Conservation (phyloP, 75 land plant species). For the Ceratopteris richardii region DNA sequence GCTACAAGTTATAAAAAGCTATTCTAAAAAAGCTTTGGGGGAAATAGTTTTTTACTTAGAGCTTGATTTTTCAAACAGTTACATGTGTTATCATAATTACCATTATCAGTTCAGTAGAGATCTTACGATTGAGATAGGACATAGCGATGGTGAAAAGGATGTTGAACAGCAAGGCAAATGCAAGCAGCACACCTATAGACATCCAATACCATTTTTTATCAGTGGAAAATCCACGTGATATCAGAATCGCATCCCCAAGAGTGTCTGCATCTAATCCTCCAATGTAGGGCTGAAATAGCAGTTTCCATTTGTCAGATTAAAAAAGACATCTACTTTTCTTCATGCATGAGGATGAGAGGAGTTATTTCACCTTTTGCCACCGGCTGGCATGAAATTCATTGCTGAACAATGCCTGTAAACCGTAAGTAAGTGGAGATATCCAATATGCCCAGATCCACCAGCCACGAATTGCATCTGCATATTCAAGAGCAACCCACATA, state of each 20-base stretch:
- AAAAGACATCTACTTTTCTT: too few relatives aligned
- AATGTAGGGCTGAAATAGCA: constrained; percentile 26
- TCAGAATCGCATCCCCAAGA: constrained; percentile 30
- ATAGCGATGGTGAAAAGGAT: constrained; percentile 26
- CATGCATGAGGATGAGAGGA: too few relatives aligned
- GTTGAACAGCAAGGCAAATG: constrained; percentile 44
- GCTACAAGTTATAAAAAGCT: too few relatives aligned
- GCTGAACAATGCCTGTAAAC: constrained; percentile 24
- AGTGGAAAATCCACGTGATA: constrained; percentile 26
- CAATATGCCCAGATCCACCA: constrained; percentile 41
- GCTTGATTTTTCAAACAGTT: too few relatives aligned
- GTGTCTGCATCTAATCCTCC: constrained; percentile 34
- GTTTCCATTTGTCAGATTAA: too few relatives aligned
- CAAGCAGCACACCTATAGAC: constrained; percentile 40
- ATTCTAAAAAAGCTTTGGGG: too few relatives aligned
- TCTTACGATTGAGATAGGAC: constrained; percentile 36
- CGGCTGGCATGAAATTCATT: constrained; percentile 23
- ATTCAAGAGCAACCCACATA: not conserved
- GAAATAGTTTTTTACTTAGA: too few relatives aligned
- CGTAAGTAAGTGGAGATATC: constrained; percentile 26
- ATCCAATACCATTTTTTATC: constrained; percentile 42
- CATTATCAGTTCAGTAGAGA: too few relatives aligned
- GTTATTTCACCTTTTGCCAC: constrained; percentile 19
- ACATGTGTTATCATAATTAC: too few relatives aligned
- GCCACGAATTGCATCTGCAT: constrained; percentile 14